Evolutionary conservation across 2,329 filamentous ascomycete genomes (phyloP).

Genomic region (Nothopassalora personata): DNA sequence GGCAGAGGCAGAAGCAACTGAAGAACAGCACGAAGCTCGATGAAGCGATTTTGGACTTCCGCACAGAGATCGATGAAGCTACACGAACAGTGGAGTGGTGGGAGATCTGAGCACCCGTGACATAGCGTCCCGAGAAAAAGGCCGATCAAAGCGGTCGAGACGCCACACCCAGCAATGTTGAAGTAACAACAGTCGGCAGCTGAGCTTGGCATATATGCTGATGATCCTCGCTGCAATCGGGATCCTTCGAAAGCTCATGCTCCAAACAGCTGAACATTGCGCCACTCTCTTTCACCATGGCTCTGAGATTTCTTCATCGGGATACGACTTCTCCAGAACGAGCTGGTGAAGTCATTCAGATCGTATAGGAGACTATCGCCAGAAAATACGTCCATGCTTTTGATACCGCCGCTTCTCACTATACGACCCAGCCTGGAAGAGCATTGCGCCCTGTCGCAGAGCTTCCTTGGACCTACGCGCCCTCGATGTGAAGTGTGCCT

Average conservation of each 20-base stretch:
- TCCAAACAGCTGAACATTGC: too few species aligned
- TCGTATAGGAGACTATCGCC: not conserved
- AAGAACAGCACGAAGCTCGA: not conserved
- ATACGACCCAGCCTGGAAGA: not conserved
- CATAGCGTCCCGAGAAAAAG: not conserved
- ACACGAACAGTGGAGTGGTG: not conserved
- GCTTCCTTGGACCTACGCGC: not conserved
- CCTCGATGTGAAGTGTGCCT: not conserved
- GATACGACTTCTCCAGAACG: not conserved
- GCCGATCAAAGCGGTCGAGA: too few species aligned
- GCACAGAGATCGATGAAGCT: not conserved
- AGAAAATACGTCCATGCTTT: not conserved
- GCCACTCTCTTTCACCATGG: too few species aligned
- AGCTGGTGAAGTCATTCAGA: not conserved
- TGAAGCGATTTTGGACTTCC: not conserved
- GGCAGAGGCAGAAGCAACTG: constrained; percentile 2
- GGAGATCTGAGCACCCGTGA: not conserved
- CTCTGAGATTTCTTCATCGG: too few species aligned
- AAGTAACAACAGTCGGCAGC: too few species aligned
- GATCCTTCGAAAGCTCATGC: too few species aligned
- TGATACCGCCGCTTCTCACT: not conserved
- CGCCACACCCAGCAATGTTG: too few species aligned
- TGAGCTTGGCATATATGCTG: too few species aligned
- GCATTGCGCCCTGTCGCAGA: not conserved
- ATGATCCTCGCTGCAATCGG: too few species aligned